These are phyloP conservation scores for Leccinum insolens DNA, from an alignment of 1,284 basidiomycete species.

Conservation along the genomic window DNA sequence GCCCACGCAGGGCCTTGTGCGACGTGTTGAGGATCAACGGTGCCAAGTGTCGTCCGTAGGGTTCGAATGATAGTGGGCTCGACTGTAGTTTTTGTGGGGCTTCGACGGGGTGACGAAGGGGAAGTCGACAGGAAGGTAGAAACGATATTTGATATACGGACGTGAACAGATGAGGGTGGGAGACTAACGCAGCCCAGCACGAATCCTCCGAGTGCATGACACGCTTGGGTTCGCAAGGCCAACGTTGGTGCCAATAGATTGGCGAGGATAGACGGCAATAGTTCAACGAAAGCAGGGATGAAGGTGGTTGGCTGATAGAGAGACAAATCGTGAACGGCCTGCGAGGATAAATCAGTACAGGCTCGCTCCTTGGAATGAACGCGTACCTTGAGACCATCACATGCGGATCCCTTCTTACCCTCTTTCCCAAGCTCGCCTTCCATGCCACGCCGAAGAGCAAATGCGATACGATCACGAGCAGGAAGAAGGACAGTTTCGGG, in stretches of 20 bases:
- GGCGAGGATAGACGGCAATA: constrained; percentile 63
- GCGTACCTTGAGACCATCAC: constrained; percentile 71
- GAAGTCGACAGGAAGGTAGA: constrained; percentile 48
- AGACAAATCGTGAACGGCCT: constrained; percentile 76
- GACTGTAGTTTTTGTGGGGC: constrained; percentile 29
- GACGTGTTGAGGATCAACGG: constrained; percentile 54
- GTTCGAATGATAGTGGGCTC: constrained; percentile 64
- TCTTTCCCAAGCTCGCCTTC: constrained; percentile 83
- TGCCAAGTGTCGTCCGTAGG: constrained; percentile 59
- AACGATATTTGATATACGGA: constrained; percentile 51
- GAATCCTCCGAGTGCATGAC: constrained; percentile 72
- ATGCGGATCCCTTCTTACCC: constrained; percentile 78
- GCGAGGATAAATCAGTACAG: constrained; percentile 14
- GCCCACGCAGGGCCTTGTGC: constrained; percentile 79
- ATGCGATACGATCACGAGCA: constrained; percentile 64
- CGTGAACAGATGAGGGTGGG: constrained; percentile 50
- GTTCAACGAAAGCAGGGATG: constrained; percentile 59
- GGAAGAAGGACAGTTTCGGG: constrained; percentile 60
- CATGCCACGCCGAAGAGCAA: constrained; percentile 72
- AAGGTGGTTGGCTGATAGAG: constrained; percentile 64
- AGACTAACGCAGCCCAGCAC: constrained; percentile 53
- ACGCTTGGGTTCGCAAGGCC: constrained; percentile 65
- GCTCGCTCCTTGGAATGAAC: constrained; percentile 4
- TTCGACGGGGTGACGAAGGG: constrained; percentile 36
- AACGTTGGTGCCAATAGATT: constrained; percentile 65